These are phyloP conservation scores for Euphorbia pulcherrima DNA, from an alignment of 345 rosid species.

Conservation along the genomic window DNA sequence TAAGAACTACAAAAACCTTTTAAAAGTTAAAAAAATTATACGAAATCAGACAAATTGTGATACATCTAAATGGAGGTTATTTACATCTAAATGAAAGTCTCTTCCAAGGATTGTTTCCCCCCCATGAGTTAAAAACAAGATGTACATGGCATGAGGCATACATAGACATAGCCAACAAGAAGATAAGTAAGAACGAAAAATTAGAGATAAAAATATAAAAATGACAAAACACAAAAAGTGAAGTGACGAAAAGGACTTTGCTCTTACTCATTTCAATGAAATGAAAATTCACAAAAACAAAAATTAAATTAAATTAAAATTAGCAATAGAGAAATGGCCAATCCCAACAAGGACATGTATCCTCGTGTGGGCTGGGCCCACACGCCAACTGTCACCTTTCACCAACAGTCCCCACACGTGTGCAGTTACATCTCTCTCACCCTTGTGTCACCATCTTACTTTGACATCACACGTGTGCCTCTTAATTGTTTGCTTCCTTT, in stretches of 20 bases:
- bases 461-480: conserved; percentile 35
- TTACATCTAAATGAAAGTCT: too few species aligned
- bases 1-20: too few species aligned
- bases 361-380: conserved; percentile 33
- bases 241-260: conserved; percentile 27
- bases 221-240: conserved; percentile 24
- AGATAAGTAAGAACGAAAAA: conserved; percentile 9
- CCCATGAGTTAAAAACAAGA: too few species aligned
- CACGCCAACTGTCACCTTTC: conserved; percentile 28
- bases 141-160: conserved; percentile 13
- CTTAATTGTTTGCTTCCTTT: background rate
- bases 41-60: too few species aligned
- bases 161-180: conserved; percentile 27
- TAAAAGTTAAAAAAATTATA: too few species aligned
- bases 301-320: too few species aligned
- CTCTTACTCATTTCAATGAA: conserved; percentile 17
- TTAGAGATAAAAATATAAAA: background rate
- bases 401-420: conserved; percentile 12
- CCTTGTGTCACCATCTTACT: conserved; percentile 9
- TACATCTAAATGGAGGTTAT: too few species aligned
- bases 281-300: too few species aligned
- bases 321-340: conserved; percentile 6
- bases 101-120: too few species aligned
- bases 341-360: conserved; percentile 17
- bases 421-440: conserved; percentile 6